phyloP scores from a whole-genome alignment of 225 moss, liverwort and hornwort species.

The Marchantia polymorpha region DNA sequence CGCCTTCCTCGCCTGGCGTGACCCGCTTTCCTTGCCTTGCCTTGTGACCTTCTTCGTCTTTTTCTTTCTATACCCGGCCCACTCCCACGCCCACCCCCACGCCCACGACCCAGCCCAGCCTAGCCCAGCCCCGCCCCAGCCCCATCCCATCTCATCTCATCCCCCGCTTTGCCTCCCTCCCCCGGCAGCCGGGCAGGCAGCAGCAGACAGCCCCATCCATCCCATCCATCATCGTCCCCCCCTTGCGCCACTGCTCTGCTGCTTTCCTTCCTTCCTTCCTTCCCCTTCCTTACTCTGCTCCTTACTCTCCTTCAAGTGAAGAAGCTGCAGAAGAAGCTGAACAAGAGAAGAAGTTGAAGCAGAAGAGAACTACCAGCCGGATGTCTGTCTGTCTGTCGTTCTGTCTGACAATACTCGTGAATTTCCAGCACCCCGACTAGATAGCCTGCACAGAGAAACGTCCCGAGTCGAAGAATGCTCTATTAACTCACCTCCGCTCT shows the following conservation, averaged over 20 bases:
- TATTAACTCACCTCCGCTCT: too few relatives aligned
- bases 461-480: background rate
- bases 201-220: background rate
- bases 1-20: constrained; percentile 12
- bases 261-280: background rate
- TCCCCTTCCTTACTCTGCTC: too few relatives aligned
- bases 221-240: background rate
- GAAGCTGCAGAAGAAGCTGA: too few relatives aligned
- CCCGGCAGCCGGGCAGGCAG: background rate
- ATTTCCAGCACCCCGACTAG: background rate
- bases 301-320: background rate
- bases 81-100: too few relatives aligned
- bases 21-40: constrained; percentile 19
- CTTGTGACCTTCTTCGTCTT: constrained; percentile 14
- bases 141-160: background rate
- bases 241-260: background rate
- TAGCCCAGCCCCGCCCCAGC: too few relatives aligned
- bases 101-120: background rate
- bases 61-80: constrained; percentile 2
- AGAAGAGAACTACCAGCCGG: too few relatives aligned
- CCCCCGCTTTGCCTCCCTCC: background rate
- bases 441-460: constrained; percentile 1
- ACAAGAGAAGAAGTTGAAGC: too few relatives aligned
- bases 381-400: background rate
- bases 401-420: constrained; percentile 14